Conservation (phyloP, 2,329 filamentous ascomycete genomes). For the Aspergillus intermedius region DNA sequence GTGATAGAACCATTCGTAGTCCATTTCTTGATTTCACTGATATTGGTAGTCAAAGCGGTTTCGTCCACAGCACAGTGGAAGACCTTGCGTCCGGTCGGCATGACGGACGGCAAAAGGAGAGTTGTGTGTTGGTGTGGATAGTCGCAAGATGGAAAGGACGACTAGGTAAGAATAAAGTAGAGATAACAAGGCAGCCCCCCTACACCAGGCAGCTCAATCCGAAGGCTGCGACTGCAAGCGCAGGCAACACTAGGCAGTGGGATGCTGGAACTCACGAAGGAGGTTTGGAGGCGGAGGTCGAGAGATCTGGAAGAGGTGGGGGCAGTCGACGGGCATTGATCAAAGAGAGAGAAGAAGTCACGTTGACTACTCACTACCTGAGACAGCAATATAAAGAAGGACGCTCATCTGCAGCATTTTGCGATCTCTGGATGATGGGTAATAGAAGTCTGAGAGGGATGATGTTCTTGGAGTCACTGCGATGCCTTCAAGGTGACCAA, state of each 20-base stretch:
- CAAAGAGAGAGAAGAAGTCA: not conserved
- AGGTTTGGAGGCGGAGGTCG: constrained; percentile 20
- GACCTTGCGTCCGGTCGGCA: constrained; percentile 40
- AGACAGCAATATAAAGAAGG: constrained; percentile 12
- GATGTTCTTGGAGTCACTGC: not conserved
- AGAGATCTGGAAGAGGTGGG: constrained; percentile 26
- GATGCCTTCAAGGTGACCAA: constrained; percentile 1
- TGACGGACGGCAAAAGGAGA: constrained; percentile 17
- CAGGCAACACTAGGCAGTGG: constrained; percentile 13
- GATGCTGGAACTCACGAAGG: constrained; percentile 19
- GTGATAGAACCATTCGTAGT: constrained; percentile 44
- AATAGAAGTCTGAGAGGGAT: not conserved
- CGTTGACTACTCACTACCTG: constrained; percentile 12
- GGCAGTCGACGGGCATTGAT: constrained; percentile 10
- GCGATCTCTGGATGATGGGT: not conserved
- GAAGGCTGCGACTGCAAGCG: constrained; percentile 24
- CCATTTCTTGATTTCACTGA: constrained; percentile 49
- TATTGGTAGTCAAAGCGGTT: constrained; percentile 46
- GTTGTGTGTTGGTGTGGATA: not conserved
- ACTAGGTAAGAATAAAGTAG: constrained; percentile 5
- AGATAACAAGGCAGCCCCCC: constrained; percentile 13
- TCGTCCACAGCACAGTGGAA: constrained; percentile 50
- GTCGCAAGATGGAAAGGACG: constrained; percentile 12
- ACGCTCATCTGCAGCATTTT: constrained; percentile 20
- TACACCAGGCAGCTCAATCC: constrained; percentile 25